Evolutionary conservation across 2,329 filamentous ascomycete genomes (phyloP), one percentile per base, ranked within the genome.

Genomic region (Diaporthe sp.): DNA sequence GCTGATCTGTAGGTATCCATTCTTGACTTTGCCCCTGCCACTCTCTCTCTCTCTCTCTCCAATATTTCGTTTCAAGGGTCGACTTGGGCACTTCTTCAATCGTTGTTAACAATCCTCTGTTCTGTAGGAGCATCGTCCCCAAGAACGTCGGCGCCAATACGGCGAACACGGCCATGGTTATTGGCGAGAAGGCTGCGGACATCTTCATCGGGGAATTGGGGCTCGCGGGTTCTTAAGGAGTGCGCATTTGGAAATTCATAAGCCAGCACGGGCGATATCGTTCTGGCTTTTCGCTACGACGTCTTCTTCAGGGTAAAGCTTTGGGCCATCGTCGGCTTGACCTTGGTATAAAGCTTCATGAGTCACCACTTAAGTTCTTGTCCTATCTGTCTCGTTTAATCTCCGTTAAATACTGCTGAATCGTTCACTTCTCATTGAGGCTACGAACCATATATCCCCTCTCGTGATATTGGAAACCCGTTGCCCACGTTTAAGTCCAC

Each of bases 91-190:
- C 58, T 17, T 28, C 13, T 5, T 44, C 37, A 12, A 42, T 19
- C 22, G 3, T 28, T 44, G 13, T 17, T 61, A 19, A 61, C 58
- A 44, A 19, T 17, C 12, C 15, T 28, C 12, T 44, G 37, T 61
- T 42, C 13, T 39, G 37, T 44, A 61, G 58, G 71, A 83, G 83
- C 61, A 79, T 86, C 31, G 77, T 78, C 22, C 83, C 84, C 3
- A 69, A 77, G 22, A 87, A 87, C 46, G 84, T 89, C 2, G 84
- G 79, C 19, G 84, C 83, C 1, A 88, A 89, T 74, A 87, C 86
- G 1, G 82, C 82, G 57, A 86, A 85, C 22, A 72, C 69, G 22
- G 87, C 87, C 0, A 79, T 88, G 51, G 78, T 84, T 5, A 81
- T 89, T 73, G 87, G 86, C 2, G 87, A 89, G 76, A 84, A 82